These are phyloP conservation scores for Quercus variabilis DNA, from an alignment of 306 rosid genomes.

Conservation along the genomic window DNA sequence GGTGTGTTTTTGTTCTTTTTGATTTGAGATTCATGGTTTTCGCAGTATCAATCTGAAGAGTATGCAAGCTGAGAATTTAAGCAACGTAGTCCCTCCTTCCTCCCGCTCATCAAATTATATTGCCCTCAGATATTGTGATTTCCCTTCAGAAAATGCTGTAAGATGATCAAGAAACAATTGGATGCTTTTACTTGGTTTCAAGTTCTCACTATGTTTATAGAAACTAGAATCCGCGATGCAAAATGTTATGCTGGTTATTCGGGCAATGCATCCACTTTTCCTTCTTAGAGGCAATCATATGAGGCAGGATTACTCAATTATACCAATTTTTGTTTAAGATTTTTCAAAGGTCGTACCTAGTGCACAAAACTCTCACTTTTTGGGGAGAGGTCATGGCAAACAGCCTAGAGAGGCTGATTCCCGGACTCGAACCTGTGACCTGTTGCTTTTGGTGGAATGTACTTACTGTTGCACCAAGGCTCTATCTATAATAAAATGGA, in stretches of 20 bases:
- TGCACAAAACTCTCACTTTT: too few relatives aligned
- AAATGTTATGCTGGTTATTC: neutral
- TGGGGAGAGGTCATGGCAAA: too few relatives aligned
- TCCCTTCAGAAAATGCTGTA: conserved; percentile 47
- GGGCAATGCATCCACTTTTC: neutral
- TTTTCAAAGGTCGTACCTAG: too few relatives aligned
- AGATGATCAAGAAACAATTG: conserved; percentile 28
- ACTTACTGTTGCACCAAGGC: too few relatives aligned
- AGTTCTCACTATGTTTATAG: conserved; percentile 11
- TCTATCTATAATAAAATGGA: too few relatives aligned
- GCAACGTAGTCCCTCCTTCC: conserved; percentile 76
- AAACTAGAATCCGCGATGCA: neutral
- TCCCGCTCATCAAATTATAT: conserved; percentile 87
- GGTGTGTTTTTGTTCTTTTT: conserved; percentile 33
- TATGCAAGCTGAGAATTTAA: conserved; percentile 75
- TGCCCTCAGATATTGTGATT: conserved; percentile 74
- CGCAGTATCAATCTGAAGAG: conserved; percentile 95
- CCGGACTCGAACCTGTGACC: too few relatives aligned
- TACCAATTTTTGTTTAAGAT: too few relatives aligned
- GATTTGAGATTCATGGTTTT: conserved; percentile 74
- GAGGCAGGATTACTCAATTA: too few relatives aligned
- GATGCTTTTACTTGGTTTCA: conserved; percentile 9
- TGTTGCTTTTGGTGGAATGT: neutral
- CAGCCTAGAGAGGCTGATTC: too few relatives aligned
- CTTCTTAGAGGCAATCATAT: too few relatives aligned